Evolutionary conservation across 2,329 filamentous ascomycete species (phyloP).

Genomic region (Sphaerulina populicola): DNA sequence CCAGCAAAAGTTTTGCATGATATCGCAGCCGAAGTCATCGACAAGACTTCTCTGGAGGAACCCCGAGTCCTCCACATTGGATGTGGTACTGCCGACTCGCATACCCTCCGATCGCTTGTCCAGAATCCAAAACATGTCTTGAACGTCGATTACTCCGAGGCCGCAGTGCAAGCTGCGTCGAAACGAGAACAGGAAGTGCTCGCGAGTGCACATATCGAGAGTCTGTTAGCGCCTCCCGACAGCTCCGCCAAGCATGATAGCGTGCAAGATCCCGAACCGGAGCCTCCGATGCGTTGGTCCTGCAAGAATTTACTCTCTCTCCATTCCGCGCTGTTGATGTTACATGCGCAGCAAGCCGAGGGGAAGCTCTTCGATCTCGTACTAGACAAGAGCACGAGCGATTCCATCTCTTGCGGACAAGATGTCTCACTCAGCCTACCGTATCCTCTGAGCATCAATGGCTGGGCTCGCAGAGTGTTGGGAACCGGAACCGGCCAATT

Average conservation of each 20-base stretch:
- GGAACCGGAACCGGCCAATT: constrained; percentile 13
- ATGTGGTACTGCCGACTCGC: constrained; percentile 18
- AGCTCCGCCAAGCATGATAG: constrained; percentile 14
- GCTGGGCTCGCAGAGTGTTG: constrained; percentile 18
- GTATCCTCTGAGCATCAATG: constrained; percentile 20
- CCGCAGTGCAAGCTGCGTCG: constrained; percentile 15
- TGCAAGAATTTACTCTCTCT: constrained; percentile 18
- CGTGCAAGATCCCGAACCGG: constrained; percentile 10
- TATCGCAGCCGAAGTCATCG: constrained; percentile 16
- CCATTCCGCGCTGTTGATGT: constrained; percentile 15
- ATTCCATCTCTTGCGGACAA: constrained; percentile 20
- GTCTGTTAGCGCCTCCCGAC: constrained; percentile 1
- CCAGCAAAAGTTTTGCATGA: constrained; percentile 15
- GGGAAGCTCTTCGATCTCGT: constrained; percentile 18
- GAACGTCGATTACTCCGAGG: constrained; percentile 20
- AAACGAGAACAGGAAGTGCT: constrained; percentile 18
- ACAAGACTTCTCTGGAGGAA: constrained; percentile 10
- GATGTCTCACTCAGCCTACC: constrained; percentile 16
- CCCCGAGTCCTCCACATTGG: constrained; percentile 20
- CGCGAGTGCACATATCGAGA: constrained; percentile 8
- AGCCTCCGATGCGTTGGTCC: constrained; percentile 16
- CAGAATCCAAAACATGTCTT: constrained; percentile 17
- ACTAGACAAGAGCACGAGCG: constrained; percentile 22
- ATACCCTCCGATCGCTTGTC: constrained; percentile 14
- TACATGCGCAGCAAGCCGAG: constrained; percentile 6